Evolutionary conservation across 768 basidiomycete species (phyloP), one percentile per base, ranked within the genome.

Genomic region (Rhodotorula taiwanensis): DNA sequence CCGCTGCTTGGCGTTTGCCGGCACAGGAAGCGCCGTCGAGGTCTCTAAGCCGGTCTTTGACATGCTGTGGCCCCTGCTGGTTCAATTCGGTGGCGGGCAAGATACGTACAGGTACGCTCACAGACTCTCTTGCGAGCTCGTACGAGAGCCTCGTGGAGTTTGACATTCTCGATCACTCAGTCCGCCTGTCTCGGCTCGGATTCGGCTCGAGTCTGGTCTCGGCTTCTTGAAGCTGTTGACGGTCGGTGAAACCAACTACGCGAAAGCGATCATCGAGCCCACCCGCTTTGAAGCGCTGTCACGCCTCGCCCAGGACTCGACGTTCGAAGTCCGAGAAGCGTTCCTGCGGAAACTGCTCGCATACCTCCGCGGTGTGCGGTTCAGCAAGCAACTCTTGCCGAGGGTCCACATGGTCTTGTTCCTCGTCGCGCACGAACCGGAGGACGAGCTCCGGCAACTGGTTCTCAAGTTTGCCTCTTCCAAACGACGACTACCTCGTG

Each of bases 371-470:
- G 73, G 77, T 5, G 81, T 83, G 41, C 85, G 86, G 75, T 76
- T 72, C n/a, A 43, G 34, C 39, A n/a, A 21, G 8, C 5, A 7
- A 5, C 30, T 92, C 4, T 80, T 84, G 21, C 75, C 85, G 2
- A 80, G 83, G 25, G 93, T 86, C 77, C 89, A 92, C 73, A 78
- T 88, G 49, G 82, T 95, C 60, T 86, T 88, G 9, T 91, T 95
- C 78, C 77, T 99, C 49, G 85, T 88, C 0, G 86, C 92, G 1
- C 86, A 89, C 70, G 95, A 99, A 75, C 93, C 93, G 0, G 94
- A 97, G 65, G 75, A 75, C 28, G 93, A 97, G 62, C 41, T 69
- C 39, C 42, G 47, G 27, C n/a, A 27, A 33, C 44, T 45, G 18
- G 59, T 68, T n/a, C n/a, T 60, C 25, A 2, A 36, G n/a, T 54